These are phyloP conservation scores for Laetiporus sulphureus DNA, from an alignment of 1,284 basidiomycete species.

Conservation along the genomic window DNA sequence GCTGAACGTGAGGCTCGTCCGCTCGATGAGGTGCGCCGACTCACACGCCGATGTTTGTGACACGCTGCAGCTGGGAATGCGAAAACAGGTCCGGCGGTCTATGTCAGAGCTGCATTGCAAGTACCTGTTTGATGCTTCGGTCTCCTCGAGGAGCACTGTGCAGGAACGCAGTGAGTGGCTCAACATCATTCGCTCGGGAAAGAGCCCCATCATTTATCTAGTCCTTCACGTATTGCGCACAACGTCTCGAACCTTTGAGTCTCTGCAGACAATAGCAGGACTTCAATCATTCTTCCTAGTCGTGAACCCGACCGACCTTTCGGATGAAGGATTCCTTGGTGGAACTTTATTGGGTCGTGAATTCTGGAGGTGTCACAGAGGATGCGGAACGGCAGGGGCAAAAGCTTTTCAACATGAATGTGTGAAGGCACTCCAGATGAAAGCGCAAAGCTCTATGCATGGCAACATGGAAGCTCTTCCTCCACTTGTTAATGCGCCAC, in stretches of 20 bases:
- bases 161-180: conserved; percentile 15
- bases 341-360: conserved; percentile 52
- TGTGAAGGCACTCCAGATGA: conserved; percentile 16
- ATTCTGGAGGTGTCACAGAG: conserved; percentile 54
- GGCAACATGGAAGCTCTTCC: background rate
- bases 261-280: conserved; percentile 38
- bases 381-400: conserved; percentile 50
- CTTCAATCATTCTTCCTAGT: conserved; percentile 56
- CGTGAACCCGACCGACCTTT: conserved; percentile 41
- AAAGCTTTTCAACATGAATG: conserved; percentile 47
- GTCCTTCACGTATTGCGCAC: conserved; percentile 41
- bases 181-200: too few species aligned
- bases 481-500: background rate
- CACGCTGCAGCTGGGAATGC: too few species aligned
- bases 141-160: conserved; percentile 6
- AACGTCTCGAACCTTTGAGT: conserved; percentile 45
- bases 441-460: background rate
- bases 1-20: conserved; percentile 48
- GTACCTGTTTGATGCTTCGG: conserved; percentile 35
- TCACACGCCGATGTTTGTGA: too few species aligned
- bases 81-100: conserved; percentile 39
- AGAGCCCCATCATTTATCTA: too few species aligned
- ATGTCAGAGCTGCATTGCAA: conserved; percentile 54
- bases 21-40: conserved; percentile 48
- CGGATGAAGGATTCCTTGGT: conserved; percentile 52